Evolutionary conservation across 352 stramenopile species (phyloP), one percentile per base, ranked within the genome.

Genomic region (Phytophthora pluvialis): DNA sequence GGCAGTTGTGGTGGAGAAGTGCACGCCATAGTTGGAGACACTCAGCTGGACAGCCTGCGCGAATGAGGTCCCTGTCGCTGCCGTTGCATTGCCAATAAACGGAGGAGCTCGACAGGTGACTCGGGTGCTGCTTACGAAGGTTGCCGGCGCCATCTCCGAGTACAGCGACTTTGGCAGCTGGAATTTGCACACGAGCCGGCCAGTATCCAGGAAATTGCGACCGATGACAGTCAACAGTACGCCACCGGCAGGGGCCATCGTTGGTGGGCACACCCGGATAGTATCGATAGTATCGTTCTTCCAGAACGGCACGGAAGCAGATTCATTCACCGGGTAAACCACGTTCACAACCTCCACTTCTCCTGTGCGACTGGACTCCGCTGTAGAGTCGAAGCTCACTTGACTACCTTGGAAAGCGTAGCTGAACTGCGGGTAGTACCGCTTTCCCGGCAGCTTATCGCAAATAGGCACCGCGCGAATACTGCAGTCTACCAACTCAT

Each of bases 231-330:
- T 98, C 12, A 99, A 32, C 4, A 91, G 40, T 11, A 82, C 60
- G 15, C 78, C 82, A 33, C 86, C 82, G 31, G 26, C 64, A 32
- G 61, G 60, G 28, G 66, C 45, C 4, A 83, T 67, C 36, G 60
- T 72, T 0, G 61, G 48, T 3, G 95, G 94, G 60, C 95, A 99
- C 8, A 78, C 63, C n/a, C 94, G 83, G 35, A 98, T 89, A 3
- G 95, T 73, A 64, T 99, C 94, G n/a, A 99, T 54, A 7, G 96
- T 98, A 63, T 98, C 95, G 72, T 99, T 99, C 21, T 77, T 77
- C 96, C 95, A 99, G 29, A 85, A 81, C 5, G 74, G 36, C 4
- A 84, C 78, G 7, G 84, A 94, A 2, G 83, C 83, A 6, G 86
- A 95, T 33, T 87, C 68, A 62, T 99, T 98, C n/a, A 99, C 90